These are phyloP conservation scores for Phytophthora agathidicida DNA, from an alignment of 352 stramenopile genomes.

Conservation along the genomic window DNA sequence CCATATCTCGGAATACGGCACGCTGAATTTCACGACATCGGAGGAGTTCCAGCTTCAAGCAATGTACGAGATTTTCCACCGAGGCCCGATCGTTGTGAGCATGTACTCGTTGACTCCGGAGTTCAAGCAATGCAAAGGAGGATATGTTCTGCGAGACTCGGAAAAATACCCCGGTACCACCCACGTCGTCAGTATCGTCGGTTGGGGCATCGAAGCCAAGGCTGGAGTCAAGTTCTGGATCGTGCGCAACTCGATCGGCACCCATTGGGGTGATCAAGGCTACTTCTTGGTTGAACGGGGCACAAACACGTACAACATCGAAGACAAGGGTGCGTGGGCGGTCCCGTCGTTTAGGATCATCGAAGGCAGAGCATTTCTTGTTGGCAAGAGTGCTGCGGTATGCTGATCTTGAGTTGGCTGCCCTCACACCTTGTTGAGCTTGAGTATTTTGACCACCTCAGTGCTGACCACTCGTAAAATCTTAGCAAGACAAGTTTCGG, in stretches of 20 bases:
- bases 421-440: too few species aligned
- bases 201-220: conserved; percentile 89
- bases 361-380: too few species aligned
- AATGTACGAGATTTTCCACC: conserved; percentile 96
- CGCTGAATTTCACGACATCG: conserved; percentile 65
- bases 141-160: conserved; percentile 85
- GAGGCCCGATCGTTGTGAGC: conserved; percentile 93
- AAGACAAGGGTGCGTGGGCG: conserved; percentile 71
- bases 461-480: too few species aligned
- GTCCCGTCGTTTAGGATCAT: conserved; percentile 59
- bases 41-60: conserved; percentile 70
- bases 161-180: conserved; percentile 67
- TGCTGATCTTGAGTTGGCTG: too few species aligned
- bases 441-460: too few species aligned
- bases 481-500: too few species aligned
- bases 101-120: conserved; percentile 83
- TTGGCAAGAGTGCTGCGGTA: too few species aligned
- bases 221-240: conserved; percentile 94
- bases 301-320: conserved; percentile 74
- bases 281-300: conserved; percentile 71
- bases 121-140: conserved; percentile 88
- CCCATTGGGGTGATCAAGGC: conserved; percentile 69
- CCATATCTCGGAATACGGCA: conserved; percentile 72
- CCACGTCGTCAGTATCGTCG: conserved; percentile 94
- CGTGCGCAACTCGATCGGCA: conserved; percentile 92